Conservation (phyloP, 2,329 filamentous ascomycete species). For the Triangularia verruculosa region DNA sequence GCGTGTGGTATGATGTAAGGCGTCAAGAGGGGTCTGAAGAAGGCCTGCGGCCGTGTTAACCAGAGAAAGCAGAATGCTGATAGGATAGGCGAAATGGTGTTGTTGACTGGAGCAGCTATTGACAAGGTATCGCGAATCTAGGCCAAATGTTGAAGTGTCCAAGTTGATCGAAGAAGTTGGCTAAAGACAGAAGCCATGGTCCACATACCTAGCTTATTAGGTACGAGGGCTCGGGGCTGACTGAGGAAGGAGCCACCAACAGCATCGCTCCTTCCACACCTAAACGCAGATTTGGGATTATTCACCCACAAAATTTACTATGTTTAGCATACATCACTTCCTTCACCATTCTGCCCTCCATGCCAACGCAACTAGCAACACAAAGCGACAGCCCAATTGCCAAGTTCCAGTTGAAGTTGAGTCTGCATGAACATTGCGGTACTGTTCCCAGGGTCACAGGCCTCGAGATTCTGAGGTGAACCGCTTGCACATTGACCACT, state of each 20-base stretch:
- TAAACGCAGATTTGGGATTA: background rate
- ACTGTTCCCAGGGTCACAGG: background rate
- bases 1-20: background rate
- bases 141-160: background rate
- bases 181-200: background rate
- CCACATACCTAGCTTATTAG: no score
- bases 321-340: no score
- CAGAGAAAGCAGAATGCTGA: background rate
- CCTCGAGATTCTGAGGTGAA: no score
- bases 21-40: background rate
- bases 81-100: background rate
- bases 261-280: background rate
- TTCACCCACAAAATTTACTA: background rate
- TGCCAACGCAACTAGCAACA: background rate
- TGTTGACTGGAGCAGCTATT: background rate
- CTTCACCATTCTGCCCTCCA: background rate
- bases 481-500: no score
- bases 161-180: background rate
- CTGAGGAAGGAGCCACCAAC: background rate
- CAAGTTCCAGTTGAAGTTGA: background rate
- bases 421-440: background rate
- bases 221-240: background rate
- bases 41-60: background rate
- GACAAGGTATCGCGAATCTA: background rate
- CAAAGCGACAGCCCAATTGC: background rate